Evolutionary conservation across 1,139 yeast species (phyloP), one percentile per base, ranked within the genome.

Genomic region (Candida glucosophila): DNA sequence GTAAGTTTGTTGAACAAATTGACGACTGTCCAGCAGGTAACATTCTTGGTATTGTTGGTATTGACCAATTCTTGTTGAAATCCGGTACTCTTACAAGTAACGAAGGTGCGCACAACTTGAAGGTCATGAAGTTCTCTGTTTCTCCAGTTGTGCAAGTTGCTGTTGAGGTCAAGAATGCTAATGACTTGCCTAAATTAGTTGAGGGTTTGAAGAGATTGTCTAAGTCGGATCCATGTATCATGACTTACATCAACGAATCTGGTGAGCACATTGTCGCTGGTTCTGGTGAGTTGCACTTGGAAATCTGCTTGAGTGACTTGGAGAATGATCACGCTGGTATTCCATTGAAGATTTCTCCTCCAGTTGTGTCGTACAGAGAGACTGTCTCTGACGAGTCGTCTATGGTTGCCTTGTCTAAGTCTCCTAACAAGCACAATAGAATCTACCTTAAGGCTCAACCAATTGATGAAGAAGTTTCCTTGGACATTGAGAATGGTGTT

Each of bases 381-480:
- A 90, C 97, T 41, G 96, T 88, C 60, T 78, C 77, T 56, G 78
- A 68, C 55, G 93, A 81, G 69, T 88, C 97, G 36, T 77, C 93
- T 55, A 90, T 85, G 80, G 74, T 73, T 57, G 97, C 98, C 55
- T 77, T 90, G 58, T 88, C 98, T 47, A 90, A 90, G 77, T 90
- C 98, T 64, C 97, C 97, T 67, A 90, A 90, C 92, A 90, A 90
- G 86, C 98, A 90, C 74, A 90, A 90, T 95, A 90, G 98, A 82
- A 78, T 90, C 62, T 90, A 85, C 79, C 79, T 88, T 61, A 85
- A 81, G 74, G 97, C 97, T 65, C 77, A 81, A 67, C 96, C 98
- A 62, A 64, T 90, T 47, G 82, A 77, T 48, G 97, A 90, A 73
- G 97, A 90, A 73, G 79, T 79, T 49, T 67, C 94, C 45, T 62